Conservation (phyloP, 495 filamentous ascomycete species). For the Apodospora peruviana region DNA sequence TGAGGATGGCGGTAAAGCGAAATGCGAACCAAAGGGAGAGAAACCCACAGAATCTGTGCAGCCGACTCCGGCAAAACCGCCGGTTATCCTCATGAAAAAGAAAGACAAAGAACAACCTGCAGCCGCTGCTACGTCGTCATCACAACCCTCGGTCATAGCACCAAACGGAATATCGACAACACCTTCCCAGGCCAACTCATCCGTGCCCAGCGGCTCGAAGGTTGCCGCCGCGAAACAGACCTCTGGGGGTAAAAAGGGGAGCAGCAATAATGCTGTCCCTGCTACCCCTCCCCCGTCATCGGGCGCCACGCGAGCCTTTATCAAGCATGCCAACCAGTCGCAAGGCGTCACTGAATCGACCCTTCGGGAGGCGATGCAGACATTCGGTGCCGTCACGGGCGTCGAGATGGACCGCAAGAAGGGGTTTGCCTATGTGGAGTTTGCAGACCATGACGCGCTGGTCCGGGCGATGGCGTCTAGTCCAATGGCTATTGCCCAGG, state of each 20-base stretch:
- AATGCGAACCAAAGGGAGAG: slow-evolving; percentile 15
- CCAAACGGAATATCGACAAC: slow-evolving; percentile 23
- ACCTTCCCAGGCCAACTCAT: slow-evolving; percentile 17
- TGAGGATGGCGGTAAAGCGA: slow-evolving; percentile 17
- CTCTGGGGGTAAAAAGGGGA: slow-evolving; percentile 18
- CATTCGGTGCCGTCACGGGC: slow-evolving; percentile 63
- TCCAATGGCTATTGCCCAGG: slow-evolving; percentile 73
- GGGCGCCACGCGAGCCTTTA: slow-evolving; percentile 69
- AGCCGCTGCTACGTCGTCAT: not conserved
- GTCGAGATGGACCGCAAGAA: slow-evolving; percentile 92
- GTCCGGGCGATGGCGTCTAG: slow-evolving; percentile 76
- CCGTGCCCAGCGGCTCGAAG: slow-evolving; percentile 19
- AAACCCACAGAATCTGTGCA: slow-evolving; percentile 10
- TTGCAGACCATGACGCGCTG: slow-evolving; percentile 62
- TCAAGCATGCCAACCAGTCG: slow-evolving; percentile 88
- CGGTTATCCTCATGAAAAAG: slow-evolving; percentile 39
- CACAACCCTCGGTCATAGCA: slow-evolving; percentile 7
- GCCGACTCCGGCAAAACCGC: slow-evolving; percentile 16
- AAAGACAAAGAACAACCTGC: slow-evolving; percentile 14
- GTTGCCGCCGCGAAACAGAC: slow-evolving; percentile 19
- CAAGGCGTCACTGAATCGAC: slow-evolving; percentile 82
- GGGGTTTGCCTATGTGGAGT: slow-evolving; percentile 87
- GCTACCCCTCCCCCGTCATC: slow-evolving; percentile 41
- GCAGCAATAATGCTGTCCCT: slow-evolving; percentile 8
- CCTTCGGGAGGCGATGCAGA: slow-evolving; percentile 63